Evolutionary conservation across 257 asterid species (phyloP), one percentile per base, ranked within the genome.

Genomic region (Forsythia viridissima): DNA sequence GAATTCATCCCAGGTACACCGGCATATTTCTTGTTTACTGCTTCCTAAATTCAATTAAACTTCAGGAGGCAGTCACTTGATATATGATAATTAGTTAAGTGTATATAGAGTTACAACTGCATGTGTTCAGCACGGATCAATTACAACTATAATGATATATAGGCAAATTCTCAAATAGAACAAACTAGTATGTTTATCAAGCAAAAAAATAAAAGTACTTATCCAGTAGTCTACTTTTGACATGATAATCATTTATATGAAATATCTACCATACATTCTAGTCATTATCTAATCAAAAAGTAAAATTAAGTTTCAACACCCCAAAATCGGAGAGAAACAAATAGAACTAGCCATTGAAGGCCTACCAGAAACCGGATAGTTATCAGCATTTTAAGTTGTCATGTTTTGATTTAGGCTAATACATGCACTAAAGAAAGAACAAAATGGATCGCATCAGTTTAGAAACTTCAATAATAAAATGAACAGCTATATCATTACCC

Each of bases 1-100:
- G 96, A 90, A 87, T 91, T 94, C 98, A 94, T 94, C 80, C 97
- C 97, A 36, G 98, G 97, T 55, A 92, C 80, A 63, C 97, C 98
- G 44, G 92, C 94, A 84, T 89, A 92, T 84, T 87, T 94, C 88
- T 85, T 85, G 78, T 69, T 81, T 85, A 77, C 75, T 82, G 79
- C 93, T 79, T 91, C 96, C 98, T 94, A 86, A 63, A 85, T 73
- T 65, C 34, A 80, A 83, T 34, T 30, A 75, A 76, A 81, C 59
- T 73, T 76, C 79, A 83, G 80, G 77, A 75, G 75, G 44, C 12
- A 72, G 6, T 75, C 66, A 59, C 79, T 82, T 75, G 78, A 77
- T 44, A 75, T 3, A 80, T 71, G 52, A 69, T 55, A 66, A 1
- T 18, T 57, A 11, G 74, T 48, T 66, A 67, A 12, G 0, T 30